These are phyloP conservation scores for Colletotrichum euphorbiae DNA, from an alignment of 2,329 filamentous ascomycete genomes.

Conservation along the genomic window DNA sequence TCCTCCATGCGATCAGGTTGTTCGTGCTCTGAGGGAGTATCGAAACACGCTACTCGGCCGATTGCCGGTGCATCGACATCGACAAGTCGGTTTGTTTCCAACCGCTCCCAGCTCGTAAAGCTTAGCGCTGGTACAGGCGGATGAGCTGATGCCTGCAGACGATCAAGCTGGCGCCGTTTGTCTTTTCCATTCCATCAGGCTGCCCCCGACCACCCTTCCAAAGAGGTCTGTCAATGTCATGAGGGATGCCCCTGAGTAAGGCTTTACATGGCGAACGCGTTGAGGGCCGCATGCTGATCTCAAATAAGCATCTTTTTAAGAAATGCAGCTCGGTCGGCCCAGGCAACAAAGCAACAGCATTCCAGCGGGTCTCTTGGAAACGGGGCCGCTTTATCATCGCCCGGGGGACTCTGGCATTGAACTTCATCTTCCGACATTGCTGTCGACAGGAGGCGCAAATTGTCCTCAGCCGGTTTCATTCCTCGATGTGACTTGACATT, in stretches of 20 bases:
- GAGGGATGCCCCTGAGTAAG: constrained; percentile 18
- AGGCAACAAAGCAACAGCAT: constrained; percentile 25
- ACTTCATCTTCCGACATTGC: constrained; percentile 23
- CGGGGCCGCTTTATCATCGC: constrained; percentile 4
- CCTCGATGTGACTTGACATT: background rate
- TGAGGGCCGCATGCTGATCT: constrained; percentile 21
- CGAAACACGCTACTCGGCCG: constrained; percentile 8
- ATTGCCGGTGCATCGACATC: constrained; percentile 14
- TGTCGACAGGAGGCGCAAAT: constrained; percentile 2
- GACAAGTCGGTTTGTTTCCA: background rate
- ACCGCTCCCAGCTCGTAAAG: constrained; percentile 8
- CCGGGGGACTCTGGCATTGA: constrained; percentile 12
- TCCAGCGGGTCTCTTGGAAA: background rate
- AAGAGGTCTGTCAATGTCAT: background rate
- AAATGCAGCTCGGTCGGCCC: constrained; percentile 8
- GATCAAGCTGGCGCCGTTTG: constrained; percentile 16
- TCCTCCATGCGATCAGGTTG: background rate
- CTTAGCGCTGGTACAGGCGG: constrained; percentile 19
- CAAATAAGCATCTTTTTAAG: constrained; percentile 14
- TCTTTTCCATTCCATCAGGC: constrained; percentile 19
- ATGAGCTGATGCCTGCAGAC: background rate
- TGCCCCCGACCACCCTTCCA: background rate
- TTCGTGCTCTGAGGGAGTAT: background rate
- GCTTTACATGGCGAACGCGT: constrained; percentile 24
- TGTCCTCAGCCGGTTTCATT: constrained; percentile 11